Evolutionary conservation across 225 moss, liverwort and hornwort genomes (phyloP).

Genomic region (Thuidium tamariscinum): DNA sequence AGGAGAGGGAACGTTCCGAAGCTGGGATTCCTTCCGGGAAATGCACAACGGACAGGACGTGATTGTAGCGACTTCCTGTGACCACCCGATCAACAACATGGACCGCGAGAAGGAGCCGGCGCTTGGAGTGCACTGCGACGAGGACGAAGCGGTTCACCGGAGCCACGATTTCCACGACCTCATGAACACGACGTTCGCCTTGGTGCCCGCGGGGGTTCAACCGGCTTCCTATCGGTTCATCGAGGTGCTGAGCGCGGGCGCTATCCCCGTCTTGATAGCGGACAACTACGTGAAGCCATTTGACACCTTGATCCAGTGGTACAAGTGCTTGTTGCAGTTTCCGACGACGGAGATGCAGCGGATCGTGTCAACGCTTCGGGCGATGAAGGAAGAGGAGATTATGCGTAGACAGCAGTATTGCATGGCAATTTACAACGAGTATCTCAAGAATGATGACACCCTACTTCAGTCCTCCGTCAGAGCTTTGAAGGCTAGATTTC

Average conservation of each 20-base stretch:
- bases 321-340: conserved; percentile 30
- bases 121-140: conserved; percentile 24
- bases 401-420: conserved; percentile 12
- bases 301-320: conserved; percentile 38
- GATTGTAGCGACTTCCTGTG: conserved; percentile 33
- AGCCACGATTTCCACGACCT: conserved; percentile 11
- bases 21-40: conserved; percentile 32
- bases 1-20: conserved; percentile 45
- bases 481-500: conserved; percentile 29
- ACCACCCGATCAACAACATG: conserved; percentile 25
- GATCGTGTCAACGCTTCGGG: conserved; percentile 3
- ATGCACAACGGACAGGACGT: conserved; percentile 75
- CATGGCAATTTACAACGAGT: conserved; percentile 8
- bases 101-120: conserved; percentile 10
- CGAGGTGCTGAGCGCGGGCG: conserved; percentile 15
- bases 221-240: too few species aligned
- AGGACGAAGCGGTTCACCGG: conserved; percentile 5
- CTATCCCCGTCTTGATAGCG: conserved; percentile 33
- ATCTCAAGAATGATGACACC: conserved; percentile 21
- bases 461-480: not conserved
- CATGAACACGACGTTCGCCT: conserved; percentile 40
- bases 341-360: conserved; percentile 41
- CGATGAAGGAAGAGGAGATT: conserved; percentile 10
- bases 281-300: conserved; percentile 55
- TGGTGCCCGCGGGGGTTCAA: conserved; percentile 30